Evolutionary conservation across 148 eudicot species (phyloP).

Genomic region (Nepenthes gracilis): DNA sequence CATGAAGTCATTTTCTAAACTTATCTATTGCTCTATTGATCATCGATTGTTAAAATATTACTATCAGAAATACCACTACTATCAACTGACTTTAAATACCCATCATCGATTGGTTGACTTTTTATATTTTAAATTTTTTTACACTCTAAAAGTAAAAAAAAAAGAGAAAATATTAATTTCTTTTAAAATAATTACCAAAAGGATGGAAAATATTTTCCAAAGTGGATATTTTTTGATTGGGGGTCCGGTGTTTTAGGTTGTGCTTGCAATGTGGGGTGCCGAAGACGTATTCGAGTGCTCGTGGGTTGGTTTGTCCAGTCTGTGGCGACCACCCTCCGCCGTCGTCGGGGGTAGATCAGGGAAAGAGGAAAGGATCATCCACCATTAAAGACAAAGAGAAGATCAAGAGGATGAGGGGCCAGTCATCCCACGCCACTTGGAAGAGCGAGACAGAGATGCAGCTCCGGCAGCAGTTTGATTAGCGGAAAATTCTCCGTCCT

Average conservation of each 20-base stretch:
- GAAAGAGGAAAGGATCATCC: conserved; percentile 68
- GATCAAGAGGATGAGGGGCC: conserved; percentile 91
- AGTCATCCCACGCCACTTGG: conserved; percentile 95
- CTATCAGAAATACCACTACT: too few species aligned
- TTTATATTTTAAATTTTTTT: background rate
- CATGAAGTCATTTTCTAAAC: too few species aligned
- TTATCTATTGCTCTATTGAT: too few species aligned
- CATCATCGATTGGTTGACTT: background rate
- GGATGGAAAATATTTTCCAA: too few species aligned
- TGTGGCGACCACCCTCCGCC: conserved; percentile 55
- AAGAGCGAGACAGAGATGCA: conserved; percentile 99
- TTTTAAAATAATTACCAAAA: too few species aligned
- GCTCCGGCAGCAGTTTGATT: conserved; percentile 91
- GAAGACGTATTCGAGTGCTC: conserved; percentile 58
- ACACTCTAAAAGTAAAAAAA: too few species aligned
- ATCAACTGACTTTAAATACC: too few species aligned
- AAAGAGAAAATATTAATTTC: too few species aligned
- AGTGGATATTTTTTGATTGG: too few species aligned
- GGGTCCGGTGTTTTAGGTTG: conserved; percentile 31
- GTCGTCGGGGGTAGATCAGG: conserved; percentile 11
- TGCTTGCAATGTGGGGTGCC: conserved; percentile 91
- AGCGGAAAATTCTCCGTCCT: conserved; percentile 9
- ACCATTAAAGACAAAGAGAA: conserved; percentile 94
- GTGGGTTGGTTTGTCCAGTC: conserved; percentile 75
- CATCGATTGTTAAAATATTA: too few species aligned